phyloP scores from a whole-genome alignment of 495 filamentous ascomycete species.

The Durotheca rogersii region DNA sequence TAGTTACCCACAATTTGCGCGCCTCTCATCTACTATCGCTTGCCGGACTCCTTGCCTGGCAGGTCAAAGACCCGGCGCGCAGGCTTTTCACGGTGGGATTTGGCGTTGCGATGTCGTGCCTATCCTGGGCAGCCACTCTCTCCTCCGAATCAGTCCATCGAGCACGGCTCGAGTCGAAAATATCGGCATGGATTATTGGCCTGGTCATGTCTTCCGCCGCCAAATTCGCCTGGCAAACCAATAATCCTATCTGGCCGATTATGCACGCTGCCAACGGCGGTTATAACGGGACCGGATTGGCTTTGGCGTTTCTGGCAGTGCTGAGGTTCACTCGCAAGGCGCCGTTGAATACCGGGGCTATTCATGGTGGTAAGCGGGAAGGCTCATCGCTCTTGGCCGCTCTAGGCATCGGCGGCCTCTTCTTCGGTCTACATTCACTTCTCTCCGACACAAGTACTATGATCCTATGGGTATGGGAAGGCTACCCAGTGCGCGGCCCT shows the following conservation, averaged over 20 bases:
- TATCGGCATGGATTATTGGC: conserved; percentile 78
- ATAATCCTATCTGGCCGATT: conserved; percentile 96
- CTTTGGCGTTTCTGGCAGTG: conserved; percentile 72
- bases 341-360: conserved; percentile 53
- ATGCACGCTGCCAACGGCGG: conserved; percentile 88
- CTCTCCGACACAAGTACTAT: conserved; percentile 98
- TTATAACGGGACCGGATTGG: conserved; percentile 82
- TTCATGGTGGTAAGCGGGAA: conserved; percentile 39
- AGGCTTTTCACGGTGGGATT: conserved; percentile 81
- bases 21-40: conserved; percentile 74
- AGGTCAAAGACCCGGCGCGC: conserved; percentile 68
- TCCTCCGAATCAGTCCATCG: conserved; percentile 75
- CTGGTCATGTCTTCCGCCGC: conserved; percentile 80
- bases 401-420: conserved; percentile 75
- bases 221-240: conserved; percentile 95
- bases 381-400: conserved; percentile 74
- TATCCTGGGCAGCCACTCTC: conserved; percentile 79
- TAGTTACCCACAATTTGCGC: conserved; percentile 67
- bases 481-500: conserved; percentile 88
- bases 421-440: conserved; percentile 91
- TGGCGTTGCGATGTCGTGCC: conserved; percentile 72
- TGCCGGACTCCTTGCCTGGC: conserved; percentile 74
- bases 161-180: conserved; percentile 72
- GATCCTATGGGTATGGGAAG: conserved; percentile 99
- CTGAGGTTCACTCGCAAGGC: conserved; percentile 65